These are phyloP conservation scores for Suhomyces chickasaworum DNA, from an alignment of 1,139 yeast genomes.

Conservation along the genomic window DNA sequence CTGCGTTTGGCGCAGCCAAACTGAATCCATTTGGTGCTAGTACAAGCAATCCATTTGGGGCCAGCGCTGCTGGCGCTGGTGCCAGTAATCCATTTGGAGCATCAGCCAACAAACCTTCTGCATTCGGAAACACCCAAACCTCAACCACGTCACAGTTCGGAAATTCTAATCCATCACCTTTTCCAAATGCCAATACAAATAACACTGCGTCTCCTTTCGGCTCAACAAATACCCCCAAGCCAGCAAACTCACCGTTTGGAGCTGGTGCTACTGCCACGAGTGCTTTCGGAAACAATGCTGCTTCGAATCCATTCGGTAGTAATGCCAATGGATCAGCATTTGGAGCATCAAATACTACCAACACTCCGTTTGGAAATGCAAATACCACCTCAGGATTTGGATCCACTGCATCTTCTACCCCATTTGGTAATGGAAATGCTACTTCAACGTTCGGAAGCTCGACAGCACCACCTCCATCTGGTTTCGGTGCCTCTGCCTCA, in stretches of 20 bases:
- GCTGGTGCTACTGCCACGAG: background rate
- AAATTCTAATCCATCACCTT: conserved; percentile 2
- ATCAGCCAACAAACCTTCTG: conserved; percentile 11
- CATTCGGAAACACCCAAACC: background rate
- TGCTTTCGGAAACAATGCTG: conserved; percentile 17
- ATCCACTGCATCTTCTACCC: background rate
- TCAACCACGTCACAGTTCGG: conserved; percentile 1
- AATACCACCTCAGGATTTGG: conserved; percentile 8
- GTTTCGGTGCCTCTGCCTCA: background rate
- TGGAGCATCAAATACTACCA: conserved; percentile 6
- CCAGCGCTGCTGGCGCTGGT: too few relatives aligned
- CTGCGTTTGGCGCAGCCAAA: conserved; percentile 1
- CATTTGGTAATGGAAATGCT: background rate
- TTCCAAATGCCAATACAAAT: conserved; percentile 1
- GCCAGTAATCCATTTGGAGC: conserved; percentile 3
- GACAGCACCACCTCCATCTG: background rate
- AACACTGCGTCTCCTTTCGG: background rate
- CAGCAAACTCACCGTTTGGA: background rate
- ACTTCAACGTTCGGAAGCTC: conserved; percentile 2
- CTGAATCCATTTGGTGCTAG: conserved; percentile 17
- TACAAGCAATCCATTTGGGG: conserved; percentile 13
- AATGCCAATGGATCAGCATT: conserved; percentile 3
- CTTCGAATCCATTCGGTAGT: conserved; percentile 13
- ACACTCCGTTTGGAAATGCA: conserved; percentile 1
- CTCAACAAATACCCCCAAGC: background rate